These are phyloP conservation scores for Hibiscus trionum DNA, from an alignment of 345 rosid species.

Conservation along the genomic window DNA sequence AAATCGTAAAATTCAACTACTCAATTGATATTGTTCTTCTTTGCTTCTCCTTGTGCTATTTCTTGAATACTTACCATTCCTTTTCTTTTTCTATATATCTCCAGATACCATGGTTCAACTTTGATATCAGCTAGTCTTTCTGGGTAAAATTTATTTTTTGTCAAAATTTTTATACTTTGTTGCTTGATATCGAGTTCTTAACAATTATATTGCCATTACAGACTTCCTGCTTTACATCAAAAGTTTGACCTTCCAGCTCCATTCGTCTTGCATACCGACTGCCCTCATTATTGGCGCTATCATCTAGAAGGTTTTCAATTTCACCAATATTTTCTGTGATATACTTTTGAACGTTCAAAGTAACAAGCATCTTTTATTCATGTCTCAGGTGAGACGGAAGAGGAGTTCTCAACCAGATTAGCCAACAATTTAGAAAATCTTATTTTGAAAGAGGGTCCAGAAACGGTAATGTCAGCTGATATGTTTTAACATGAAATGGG, in stretches of 20 bases:
- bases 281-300: slow-evolving; percentile 97
- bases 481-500: background rate
- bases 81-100: slow-evolving; percentile 10
- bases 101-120: slow-evolving; percentile 93
- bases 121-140: slow-evolving; percentile 87
- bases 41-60: slow-evolving; percentile 3
- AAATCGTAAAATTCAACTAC: slow-evolving; percentile 36
- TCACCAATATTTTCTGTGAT: slow-evolving; percentile 4
- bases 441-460: slow-evolving; percentile 92
- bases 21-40: background rate
- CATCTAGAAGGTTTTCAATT: slow-evolving; percentile 68
- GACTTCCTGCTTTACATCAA: slow-evolving; percentile 82
- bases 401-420: slow-evolving; percentile 89
- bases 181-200: background rate
- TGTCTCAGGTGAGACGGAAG: slow-evolving; percentile 80
- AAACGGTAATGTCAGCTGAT: slow-evolving; percentile 45
- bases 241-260: slow-evolving; percentile 95
- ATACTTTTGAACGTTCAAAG: background rate
- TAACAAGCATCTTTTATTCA: background rate
- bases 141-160: slow-evolving; percentile 40
- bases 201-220: slow-evolving; percentile 21
- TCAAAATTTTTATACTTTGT: background rate
- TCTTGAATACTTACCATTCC: background rate
- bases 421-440: slow-evolving; percentile 82
- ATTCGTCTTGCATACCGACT: slow-evolving; percentile 84